A percentile compares a stretch with the other conserved stretches of the same genome.
Conservation (phyloP, 306 rosid species). For the Cyamopsis tetragonoloba region DNA sequence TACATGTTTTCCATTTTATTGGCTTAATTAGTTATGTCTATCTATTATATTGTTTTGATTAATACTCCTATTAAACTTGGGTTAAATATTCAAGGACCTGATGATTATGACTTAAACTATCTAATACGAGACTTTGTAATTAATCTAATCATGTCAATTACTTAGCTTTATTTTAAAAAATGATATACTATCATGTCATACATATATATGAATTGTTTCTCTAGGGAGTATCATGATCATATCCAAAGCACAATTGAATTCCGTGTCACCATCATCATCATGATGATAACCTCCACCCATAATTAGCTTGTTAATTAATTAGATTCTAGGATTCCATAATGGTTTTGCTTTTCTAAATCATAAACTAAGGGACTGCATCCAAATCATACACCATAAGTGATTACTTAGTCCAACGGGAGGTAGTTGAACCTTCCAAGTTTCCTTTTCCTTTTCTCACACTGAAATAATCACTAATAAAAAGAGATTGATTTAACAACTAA, state of each 20-base stretch:
- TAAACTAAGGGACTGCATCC: conserved; percentile 35
- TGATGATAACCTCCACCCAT: conserved; percentile 39
- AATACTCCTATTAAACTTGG: background rate
- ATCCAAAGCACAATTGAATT: conserved; percentile 35
- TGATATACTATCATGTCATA: conserved; percentile 1
- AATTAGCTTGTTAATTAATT: too few relatives aligned
- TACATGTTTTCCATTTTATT: conserved; percentile 23
- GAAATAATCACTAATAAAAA: conserved; percentile 7
- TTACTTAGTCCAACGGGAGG: conserved; percentile 23
- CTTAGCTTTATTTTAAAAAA: too few relatives aligned
- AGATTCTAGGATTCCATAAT: conserved; percentile 30
- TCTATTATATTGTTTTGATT: conserved; percentile 16
- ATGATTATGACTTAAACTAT: conserved; percentile 23
- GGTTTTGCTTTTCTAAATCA: conserved; percentile 32
- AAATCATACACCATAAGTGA: conserved; percentile 27
- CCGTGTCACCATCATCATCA: conserved; percentile 42
- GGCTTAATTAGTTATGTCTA: conserved; percentile 4
- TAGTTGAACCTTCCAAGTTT: conserved; percentile 29
- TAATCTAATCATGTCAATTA: background rate
- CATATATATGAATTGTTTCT: conserved; percentile 18
- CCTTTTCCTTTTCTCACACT: conserved; percentile 11
- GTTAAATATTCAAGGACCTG: conserved; percentile 38
- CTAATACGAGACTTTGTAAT: conserved; percentile 12
- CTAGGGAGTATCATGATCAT: conserved; percentile 28
- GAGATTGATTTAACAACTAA: too few relatives aligned